phyloP scores from a whole-genome alignment of 2,329 filamentous ascomycete species.

The Cyphellophora europaea region DNA sequence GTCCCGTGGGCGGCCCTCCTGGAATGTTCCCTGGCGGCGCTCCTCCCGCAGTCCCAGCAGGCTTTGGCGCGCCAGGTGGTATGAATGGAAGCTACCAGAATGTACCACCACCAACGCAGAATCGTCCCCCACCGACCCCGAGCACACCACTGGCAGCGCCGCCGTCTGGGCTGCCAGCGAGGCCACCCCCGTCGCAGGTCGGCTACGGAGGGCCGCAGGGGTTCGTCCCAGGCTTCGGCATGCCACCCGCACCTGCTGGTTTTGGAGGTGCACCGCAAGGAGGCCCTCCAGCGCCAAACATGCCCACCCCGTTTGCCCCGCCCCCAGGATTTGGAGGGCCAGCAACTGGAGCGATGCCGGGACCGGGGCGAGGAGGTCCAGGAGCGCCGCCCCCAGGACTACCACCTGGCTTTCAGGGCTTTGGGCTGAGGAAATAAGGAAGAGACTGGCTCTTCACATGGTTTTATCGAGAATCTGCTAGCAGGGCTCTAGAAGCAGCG shows the following conservation, averaged over 20 bases:
- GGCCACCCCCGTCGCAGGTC: conserved; percentile 59
- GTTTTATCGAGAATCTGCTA: too few relatives aligned
- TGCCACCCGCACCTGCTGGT: conserved; percentile 19
- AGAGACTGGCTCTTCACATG: background rate
- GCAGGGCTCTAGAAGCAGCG: too few relatives aligned
- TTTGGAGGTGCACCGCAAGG: conserved; percentile 29
- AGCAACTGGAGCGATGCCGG: conserved; percentile 12
- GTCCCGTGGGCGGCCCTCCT: conserved; percentile 23
- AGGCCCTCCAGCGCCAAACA: conserved; percentile 24
- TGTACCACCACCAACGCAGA: conserved; percentile 31
- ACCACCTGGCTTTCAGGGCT: conserved; percentile 32
- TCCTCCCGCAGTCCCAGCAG: conserved; percentile 23
- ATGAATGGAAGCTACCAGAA: conserved; percentile 29
- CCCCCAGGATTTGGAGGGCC: conserved; percentile 36
- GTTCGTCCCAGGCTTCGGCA: conserved; percentile 35
- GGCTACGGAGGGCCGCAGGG: conserved; percentile 58
- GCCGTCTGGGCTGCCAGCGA: conserved; percentile 50
- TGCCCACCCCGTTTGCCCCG: conserved; percentile 34
- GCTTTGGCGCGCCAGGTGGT: conserved; percentile 28
- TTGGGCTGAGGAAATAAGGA: conserved; percentile 9
- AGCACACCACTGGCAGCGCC: conserved; percentile 38
- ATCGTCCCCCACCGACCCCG: conserved; percentile 48
- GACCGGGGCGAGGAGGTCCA: conserved; percentile 18
- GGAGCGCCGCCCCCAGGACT: conserved; percentile 24
- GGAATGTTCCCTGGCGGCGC: conserved; percentile 26